A percentile compares a stretch with the other conserved stretches of the same genome.
phyloP scores from a whole-genome alignment of 2,329 filamentous ascomycete genomes.

The Anthostomella pinea region DNA sequence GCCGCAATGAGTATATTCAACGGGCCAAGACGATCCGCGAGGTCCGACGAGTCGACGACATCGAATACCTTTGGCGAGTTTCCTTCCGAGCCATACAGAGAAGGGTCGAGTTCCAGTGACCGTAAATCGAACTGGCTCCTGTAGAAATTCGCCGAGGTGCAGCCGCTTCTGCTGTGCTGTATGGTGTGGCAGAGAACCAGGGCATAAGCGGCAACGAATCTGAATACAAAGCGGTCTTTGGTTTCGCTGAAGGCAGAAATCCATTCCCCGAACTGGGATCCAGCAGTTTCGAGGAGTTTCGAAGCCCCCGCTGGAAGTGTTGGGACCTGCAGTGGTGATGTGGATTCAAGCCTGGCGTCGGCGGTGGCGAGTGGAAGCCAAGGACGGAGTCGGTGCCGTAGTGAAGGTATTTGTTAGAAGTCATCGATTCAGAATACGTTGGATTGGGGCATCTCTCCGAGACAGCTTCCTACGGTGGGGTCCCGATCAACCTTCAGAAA shows the following conservation, averaged over 20 bases:
- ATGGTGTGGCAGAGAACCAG: slow-evolving; percentile 52
- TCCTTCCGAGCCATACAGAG: slow-evolving; percentile 36
- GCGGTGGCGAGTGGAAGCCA: slow-evolving; percentile 56
- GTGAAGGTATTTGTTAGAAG: slow-evolving; percentile 39
- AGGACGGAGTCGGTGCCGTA: slow-evolving; percentile 50
- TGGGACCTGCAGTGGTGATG: slow-evolving; percentile 39
- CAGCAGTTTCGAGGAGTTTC: slow-evolving; percentile 34
- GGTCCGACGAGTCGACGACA: slow-evolving; percentile 53
- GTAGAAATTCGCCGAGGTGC: slow-evolving; percentile 39
- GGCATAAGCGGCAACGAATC: slow-evolving; percentile 47
- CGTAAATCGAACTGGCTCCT: slow-evolving; percentile 38
- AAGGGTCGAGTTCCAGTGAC: slow-evolving; percentile 40
- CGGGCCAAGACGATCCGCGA: slow-evolving; percentile 43
- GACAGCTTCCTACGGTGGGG: slow-evolving; percentile 30
- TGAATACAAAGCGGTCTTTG: slow-evolving; percentile 36
- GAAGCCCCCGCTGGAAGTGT: slow-evolving; percentile 12
- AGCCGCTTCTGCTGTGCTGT: slow-evolving; percentile 36
- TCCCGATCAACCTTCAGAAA: too few species aligned
- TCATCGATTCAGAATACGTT: slow-evolving; percentile 38
- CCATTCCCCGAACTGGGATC: slow-evolving; percentile 47
- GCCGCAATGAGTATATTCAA: slow-evolving; percentile 47
- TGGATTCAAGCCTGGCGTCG: slow-evolving; percentile 35
- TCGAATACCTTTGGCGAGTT: slow-evolving; percentile 46
- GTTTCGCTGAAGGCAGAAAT: slow-evolving; percentile 36
- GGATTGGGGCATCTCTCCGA: slow-evolving; percentile 46